A percentile compares a stretch with the other conserved stretches of the same genome.
Conservation (phyloP, 2,329 filamentous ascomycete species). For the Colletotrichum sp. region DNA sequence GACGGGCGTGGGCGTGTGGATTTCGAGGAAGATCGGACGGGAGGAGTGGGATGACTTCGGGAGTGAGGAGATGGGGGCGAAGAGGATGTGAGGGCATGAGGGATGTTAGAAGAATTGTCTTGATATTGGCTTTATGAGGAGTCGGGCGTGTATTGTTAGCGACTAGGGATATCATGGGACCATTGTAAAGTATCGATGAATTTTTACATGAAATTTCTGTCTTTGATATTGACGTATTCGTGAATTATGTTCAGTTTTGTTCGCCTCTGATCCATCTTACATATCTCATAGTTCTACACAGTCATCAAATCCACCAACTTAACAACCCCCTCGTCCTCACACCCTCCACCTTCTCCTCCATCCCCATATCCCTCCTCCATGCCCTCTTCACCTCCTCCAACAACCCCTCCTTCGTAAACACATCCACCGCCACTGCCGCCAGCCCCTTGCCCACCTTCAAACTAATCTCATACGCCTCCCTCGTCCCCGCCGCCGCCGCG, state of each 20-base stretch:
- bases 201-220: not conserved
- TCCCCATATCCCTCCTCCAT: conserved; percentile 26
- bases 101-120: not conserved
- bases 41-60: conserved; percentile 67
- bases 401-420: conserved; percentile 23
- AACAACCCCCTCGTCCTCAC: not conserved
- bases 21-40: conserved; percentile 65
- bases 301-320: not conserved
- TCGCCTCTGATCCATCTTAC: not conserved
- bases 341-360: not conserved
- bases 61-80: conserved; percentile 65
- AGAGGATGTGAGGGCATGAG: not conserved
- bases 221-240: not conserved
- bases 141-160: not conserved
- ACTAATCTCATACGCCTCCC: conserved; percentile 24
- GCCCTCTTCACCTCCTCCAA: conserved; percentile 25
- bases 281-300: not conserved
- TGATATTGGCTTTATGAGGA: not conserved
- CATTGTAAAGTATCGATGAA: not conserved
- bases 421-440: conserved; percentile 27
- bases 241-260: not conserved
- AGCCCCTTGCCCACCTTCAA: conserved; percentile 27
- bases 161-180: not conserved
- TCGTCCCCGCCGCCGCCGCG: conserved; percentile 24
- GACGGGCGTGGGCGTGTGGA: conserved; percentile 75